A percentile compares a stretch with the other conserved stretches of the same genome.
phyloP scores from a whole-genome alignment of 257 asterid genomes.

The Gentiana dahurica region DNA sequence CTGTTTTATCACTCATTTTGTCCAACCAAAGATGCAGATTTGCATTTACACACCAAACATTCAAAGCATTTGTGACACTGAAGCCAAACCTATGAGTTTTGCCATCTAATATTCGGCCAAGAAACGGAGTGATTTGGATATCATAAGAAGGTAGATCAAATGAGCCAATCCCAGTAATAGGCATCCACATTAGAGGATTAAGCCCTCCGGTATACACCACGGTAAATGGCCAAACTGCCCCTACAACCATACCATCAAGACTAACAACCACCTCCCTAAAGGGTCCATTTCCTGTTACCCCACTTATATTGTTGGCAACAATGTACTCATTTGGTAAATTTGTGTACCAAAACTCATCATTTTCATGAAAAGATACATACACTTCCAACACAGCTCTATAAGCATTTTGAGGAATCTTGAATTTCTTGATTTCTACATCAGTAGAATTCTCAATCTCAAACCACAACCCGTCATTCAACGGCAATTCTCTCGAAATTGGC shows the following conservation, averaged over 20 bases:
- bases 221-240: conserved; percentile 69
- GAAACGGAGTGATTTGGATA: conserved; percentile 56
- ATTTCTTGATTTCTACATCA: conserved; percentile 31
- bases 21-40: conserved; percentile 86
- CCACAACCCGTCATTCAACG: conserved; percentile 71
- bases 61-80: conserved; percentile 53
- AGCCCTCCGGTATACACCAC: conserved; percentile 75
- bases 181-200: conserved; percentile 73
- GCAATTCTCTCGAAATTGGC: conserved; percentile 55
- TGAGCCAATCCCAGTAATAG: conserved; percentile 64
- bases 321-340: conserved; percentile 55
- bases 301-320: conserved; percentile 26
- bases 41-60: conserved; percentile 73
- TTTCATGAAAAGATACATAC: conserved; percentile 70
- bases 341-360: conserved; percentile 71
- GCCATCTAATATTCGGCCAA: conserved; percentile 53
- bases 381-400: conserved; percentile 63
- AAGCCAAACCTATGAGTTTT: conserved; percentile 37
- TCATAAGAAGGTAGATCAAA: conserved; percentile 70
- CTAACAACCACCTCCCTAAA: conserved; percentile 60
- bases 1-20: conserved; percentile 24
- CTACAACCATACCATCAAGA: conserved; percentile 36
- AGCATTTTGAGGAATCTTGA: conserved; percentile 43
- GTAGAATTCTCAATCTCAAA: conserved; percentile 49
- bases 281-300: conserved; percentile 53